phyloP scores from a whole-genome alignment of 352 stramenopile genomes.

The Pythium graminicola region DNA sequence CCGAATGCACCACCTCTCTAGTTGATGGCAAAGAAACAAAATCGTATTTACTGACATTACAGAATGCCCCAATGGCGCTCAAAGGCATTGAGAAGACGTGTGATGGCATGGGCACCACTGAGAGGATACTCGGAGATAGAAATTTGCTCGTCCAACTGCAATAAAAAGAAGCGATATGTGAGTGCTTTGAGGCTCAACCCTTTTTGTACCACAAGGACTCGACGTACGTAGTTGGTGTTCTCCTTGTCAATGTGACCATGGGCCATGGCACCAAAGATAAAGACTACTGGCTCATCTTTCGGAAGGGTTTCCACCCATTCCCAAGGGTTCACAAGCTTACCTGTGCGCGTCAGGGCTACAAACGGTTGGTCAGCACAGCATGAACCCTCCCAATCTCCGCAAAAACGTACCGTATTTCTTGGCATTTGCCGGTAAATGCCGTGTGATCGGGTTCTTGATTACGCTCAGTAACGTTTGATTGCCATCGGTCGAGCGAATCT shows the following conservation, averaged over 20 bases:
- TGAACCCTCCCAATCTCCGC: background rate
- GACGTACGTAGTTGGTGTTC: conserved; percentile 93
- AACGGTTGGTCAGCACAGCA: background rate
- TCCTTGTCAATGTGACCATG: conserved; percentile 95
- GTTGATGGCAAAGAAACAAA: conserved; percentile 43
- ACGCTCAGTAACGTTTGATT: conserved; percentile 98
- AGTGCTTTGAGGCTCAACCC: background rate
- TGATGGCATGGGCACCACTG: conserved; percentile 95
- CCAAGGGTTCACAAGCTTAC: conserved; percentile 92
- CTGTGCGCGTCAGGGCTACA: conserved; percentile 89
- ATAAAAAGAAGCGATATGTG: conserved; percentile 8
- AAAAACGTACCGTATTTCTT: conserved; percentile 85
- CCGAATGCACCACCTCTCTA: conserved; percentile 80
- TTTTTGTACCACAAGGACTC: background rate
- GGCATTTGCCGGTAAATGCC: conserved; percentile 94
- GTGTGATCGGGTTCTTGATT: conserved; percentile 98
- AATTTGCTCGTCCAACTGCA: conserved; percentile 91
- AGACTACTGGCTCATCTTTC: conserved; percentile 91
- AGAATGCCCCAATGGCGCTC: conserved; percentile 99
- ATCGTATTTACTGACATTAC: conserved; percentile 46
- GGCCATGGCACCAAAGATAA: conserved; percentile 97
- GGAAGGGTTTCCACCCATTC: conserved; percentile 91
- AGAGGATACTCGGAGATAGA: conserved; percentile 98
- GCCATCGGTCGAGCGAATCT: conserved; percentile 97
- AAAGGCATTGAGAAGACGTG: conserved; percentile 94